Base-by-base conservation (phyloP, 2,329 filamentous ascomycete genomes). In the Fusarium kyushuense region DNA sequence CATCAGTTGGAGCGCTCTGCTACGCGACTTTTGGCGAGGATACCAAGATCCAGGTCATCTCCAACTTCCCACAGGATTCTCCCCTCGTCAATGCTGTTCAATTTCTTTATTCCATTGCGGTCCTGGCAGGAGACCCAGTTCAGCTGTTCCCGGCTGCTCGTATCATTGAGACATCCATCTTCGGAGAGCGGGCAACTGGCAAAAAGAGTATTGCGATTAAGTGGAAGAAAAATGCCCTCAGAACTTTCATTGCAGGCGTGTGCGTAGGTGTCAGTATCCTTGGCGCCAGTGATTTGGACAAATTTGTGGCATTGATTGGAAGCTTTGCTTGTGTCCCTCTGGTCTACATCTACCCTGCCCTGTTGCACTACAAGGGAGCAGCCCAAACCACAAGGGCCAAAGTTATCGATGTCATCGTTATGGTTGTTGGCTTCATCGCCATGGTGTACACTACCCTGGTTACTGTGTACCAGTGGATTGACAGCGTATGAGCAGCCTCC, bases 331-430 rank as follows among this genome's bases (percentile, higher is more conserved):
- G 91, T 70, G 89, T 93, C 54, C 91, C 91, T 16, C 78, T 93
- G 67, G 90, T 93, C 13, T 93, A 93, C 77, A 91, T 93, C 60
- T 93, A 93, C 74, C 91, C 92, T 42, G 86, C 91, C 1, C 89
- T 84, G 65, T 74, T 94, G 73, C 91, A 94, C 76, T 90, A 88
- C 78, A 88, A 84, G 72, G 90, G 88, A 6, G 83, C 90, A 5
- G 91, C 90, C 9, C 81, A 84, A 48, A 85, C 83, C n/a, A 77
- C 76, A 32, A 80, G 77, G 74, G 84, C 80, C 29, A 92, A 89
- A 79, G 75, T 78, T 4, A 82, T 87, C 6, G 91, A 94, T 73
- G 62, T 91, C 6, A 74, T 80, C 2, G 83, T 93, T 75, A 89
- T 93, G 79, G 76, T 83, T 1, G 69, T 92, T 19, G 91, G 91